These are phyloP conservation scores for Cutaneotrichosporon sp. DNA, from an alignment of 1,284 basidiomycete genomes.

Conservation along the genomic window DNA sequence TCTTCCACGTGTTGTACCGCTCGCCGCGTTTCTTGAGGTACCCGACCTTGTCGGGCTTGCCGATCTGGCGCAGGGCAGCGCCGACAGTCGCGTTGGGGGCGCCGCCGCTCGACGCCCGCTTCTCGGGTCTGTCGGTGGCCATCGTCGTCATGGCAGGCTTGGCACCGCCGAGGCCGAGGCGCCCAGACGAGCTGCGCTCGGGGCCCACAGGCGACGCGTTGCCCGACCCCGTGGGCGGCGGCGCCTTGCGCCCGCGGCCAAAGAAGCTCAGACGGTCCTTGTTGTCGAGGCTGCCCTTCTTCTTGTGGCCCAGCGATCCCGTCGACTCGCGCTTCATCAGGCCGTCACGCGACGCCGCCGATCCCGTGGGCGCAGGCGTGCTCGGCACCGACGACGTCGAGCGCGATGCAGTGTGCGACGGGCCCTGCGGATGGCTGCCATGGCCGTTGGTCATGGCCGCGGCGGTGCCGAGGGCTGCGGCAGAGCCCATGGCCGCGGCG, in stretches of 20 bases:
- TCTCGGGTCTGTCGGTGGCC: conserved; percentile 28
- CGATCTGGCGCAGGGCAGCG: conserved; percentile 75
- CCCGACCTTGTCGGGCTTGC: conserved; percentile 76
- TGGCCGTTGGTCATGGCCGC: background rate
- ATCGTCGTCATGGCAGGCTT: conserved; percentile 13
- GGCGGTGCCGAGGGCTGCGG: too few species aligned
- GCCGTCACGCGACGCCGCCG: conserved; percentile 6
- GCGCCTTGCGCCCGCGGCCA: conserved; percentile 68
- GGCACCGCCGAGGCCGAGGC: conserved; percentile 17
- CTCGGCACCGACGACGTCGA: conserved; percentile 6
- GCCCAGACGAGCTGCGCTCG: conserved; percentile 21
- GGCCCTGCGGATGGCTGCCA: background rate
- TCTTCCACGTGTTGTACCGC: conserved; percentile 88
- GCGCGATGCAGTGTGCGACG: conserved; percentile 2
- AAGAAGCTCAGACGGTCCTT: conserved; percentile 58
- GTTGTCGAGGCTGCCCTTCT: conserved; percentile 46
- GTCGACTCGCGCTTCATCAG: conserved; percentile 40
- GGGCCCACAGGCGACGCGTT: conserved; percentile 18
- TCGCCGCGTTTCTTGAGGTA: conserved; percentile 97
- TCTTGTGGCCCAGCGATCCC: conserved; percentile 43
- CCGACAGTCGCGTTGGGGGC: conserved; percentile 11
- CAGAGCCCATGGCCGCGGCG: background rate
- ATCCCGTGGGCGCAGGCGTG: conserved; percentile 6
- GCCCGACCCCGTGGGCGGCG: conserved; percentile 53
- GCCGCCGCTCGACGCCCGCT: conserved; percentile 28